These are phyloP conservation scores for Hyphodiscus hymeniophilus DNA, from an alignment of 495 filamentous ascomycete species.

Conservation along the genomic window DNA sequence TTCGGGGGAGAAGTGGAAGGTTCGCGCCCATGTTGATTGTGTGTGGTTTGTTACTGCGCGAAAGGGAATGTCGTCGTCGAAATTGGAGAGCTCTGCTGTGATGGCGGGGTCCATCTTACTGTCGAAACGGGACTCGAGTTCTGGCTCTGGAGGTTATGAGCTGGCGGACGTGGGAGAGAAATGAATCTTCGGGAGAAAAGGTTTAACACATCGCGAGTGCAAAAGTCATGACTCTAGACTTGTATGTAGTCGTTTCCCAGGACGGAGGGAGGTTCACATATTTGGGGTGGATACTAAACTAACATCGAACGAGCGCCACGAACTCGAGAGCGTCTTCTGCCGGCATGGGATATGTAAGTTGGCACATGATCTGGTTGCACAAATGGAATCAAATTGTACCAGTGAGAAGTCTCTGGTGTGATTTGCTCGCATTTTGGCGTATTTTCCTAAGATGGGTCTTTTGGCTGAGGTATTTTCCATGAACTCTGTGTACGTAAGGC, in stretches of 20 bases:
- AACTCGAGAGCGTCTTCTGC: conserved; percentile 2
- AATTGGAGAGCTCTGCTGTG: conserved; percentile 25
- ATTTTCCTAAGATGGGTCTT: no score
- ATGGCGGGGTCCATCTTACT: conserved; percentile 28
- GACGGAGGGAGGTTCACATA: conserved; percentile 4
- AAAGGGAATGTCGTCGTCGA: conserved; percentile 53
- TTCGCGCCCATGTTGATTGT: conserved; percentile 96
- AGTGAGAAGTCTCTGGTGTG: no score
- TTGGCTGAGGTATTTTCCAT: no score
- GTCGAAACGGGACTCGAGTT: no score
- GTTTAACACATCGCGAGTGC: no score
- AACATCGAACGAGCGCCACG: not conserved
- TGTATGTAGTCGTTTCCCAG: not conserved
- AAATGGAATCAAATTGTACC: no score
- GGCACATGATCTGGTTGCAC: no score
- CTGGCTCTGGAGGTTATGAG: not conserved
- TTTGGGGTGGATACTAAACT: not conserved
- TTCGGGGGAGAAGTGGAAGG: conserved; percentile 79
- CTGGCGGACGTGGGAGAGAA: not conserved
- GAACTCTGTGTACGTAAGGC: no score
- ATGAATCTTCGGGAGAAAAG: not conserved
- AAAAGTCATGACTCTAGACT: not conserved
- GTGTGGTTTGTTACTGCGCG: conserved; percentile 59
- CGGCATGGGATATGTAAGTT: not conserved
- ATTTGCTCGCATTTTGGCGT: no score